These are phyloP conservation scores for Notholithocarpus densiflorus DNA, from an alignment of 306 rosid genomes.

Conservation along the genomic window DNA sequence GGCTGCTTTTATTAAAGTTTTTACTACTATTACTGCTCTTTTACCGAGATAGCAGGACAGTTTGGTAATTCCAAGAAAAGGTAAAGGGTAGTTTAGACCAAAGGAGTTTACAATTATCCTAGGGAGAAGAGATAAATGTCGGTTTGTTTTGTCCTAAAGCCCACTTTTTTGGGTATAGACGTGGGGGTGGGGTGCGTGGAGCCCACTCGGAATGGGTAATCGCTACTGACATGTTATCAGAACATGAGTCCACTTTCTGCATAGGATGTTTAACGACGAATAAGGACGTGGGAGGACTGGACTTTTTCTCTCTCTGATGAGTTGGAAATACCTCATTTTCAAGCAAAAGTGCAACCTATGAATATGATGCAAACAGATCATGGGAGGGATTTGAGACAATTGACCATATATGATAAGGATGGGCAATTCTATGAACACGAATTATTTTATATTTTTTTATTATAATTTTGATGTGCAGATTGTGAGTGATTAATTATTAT, in stretches of 20 bases:
- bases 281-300: background rate
- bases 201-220: background rate
- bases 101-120: background rate
- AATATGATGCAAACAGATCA: too few relatives aligned
- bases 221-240: background rate
- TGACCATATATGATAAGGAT: fast-evolving
- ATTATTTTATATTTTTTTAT: too few relatives aligned
- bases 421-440: fast-evolving
- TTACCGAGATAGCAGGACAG: background rate
- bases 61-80: background rate
- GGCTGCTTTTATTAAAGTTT: too few relatives aligned
- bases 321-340: too few relatives aligned
- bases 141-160: constrained; percentile 20
- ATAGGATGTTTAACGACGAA: background rate
- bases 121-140: constrained; percentile 12
- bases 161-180: background rate
- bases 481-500: fast-evolving
- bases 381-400: too few relatives aligned
- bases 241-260: background rate
- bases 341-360: too few relatives aligned
- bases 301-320: too few relatives aligned
- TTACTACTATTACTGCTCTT: too few relatives aligned
- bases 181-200: background rate
- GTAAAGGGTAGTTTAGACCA: constrained; percentile 1
- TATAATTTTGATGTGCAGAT: fast-evolving